Evolutionary conservation across 2,329 filamentous ascomycete species (phyloP), one percentile per base, ranked within the genome.

Genomic region (Capronia epimyces): DNA sequence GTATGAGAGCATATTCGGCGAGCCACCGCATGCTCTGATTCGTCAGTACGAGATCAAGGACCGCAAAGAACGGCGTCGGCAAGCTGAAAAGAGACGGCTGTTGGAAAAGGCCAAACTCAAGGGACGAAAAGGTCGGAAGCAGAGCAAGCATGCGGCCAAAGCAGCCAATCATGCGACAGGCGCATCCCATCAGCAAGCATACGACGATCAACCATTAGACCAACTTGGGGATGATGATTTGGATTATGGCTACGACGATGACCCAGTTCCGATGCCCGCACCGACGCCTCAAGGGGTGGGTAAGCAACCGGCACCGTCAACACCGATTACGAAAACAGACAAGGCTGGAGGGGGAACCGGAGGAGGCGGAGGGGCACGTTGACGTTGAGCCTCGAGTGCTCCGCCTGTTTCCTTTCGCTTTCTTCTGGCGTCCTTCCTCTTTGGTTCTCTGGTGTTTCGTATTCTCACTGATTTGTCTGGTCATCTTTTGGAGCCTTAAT

Each of bases 41-140:
- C 81, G 87, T 34, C 83, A 89, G 56, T 98, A 97, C 65, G 93
- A 98, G 70, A 87, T 91, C 66, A 96, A 95, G 67, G 93, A 96
- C 65, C 83, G 89, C 29, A 85, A 86, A 53, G 83, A 88, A 65
- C 84, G 89, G 43, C 87, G 88, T 63, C 82, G 90, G 57, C 77
- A 91, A 60, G 88, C 87, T n/a, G 89, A 96, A 68, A 87, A 91
- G 64, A 82, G 85, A 55, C 78, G 90, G 43, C 72, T 95, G 25
- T 70, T 95, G 49, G 91, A 96, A 66, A 95, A 96, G 70, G 89
- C 90, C 18, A 95, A 95, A 73, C 87, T 89, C 73, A 95, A 95
- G 72, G 86, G 86, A 46, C 80, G 89, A 25, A 96, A 95, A 71
- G 84, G 83, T 44, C 95, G 87, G 74, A 96, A 95, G 72, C 78